phyloP scores from a whole-genome alignment of 768 basidiomycete species.

The Podaxis sp. region DNA sequence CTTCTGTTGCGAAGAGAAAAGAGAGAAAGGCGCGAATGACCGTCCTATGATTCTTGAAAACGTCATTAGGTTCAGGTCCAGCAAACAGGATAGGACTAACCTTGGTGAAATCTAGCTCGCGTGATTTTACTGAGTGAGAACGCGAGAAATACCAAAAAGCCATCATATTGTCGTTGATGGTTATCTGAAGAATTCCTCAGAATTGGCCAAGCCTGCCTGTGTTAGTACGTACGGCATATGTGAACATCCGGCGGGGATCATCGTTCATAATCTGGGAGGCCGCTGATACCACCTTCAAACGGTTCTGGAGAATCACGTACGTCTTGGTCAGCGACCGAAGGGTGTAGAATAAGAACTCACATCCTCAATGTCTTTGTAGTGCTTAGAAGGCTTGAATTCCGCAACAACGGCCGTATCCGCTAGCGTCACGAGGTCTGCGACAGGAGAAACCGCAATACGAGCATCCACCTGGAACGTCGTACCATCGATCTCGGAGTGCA shows the following conservation, averaged over 20 bases:
- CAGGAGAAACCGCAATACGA: not conserved
- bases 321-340: not conserved
- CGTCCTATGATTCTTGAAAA: not conserved
- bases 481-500: not conserved
- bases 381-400: not conserved
- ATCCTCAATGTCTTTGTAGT: not conserved
- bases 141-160: conserved; percentile 9
- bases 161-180: not conserved
- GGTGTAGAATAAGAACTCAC: not conserved
- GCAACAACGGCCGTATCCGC: not conserved
- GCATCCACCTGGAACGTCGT: not conserved
- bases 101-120: not conserved
- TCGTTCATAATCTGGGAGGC: not conserved
- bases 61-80: not conserved
- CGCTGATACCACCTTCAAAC: not conserved
- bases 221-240: not conserved
- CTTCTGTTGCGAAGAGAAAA: not conserved
- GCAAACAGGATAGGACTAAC: not conserved
- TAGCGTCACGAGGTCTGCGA: not conserved
- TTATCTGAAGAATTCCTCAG: not conserved
- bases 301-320: not conserved
- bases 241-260: not conserved
- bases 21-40: conserved; percentile 9
- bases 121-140: conserved; percentile 3
- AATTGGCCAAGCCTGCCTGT: no score